Evolutionary conservation across 345 rosid species (phyloP).

Genomic region (Populus tremula): DNA sequence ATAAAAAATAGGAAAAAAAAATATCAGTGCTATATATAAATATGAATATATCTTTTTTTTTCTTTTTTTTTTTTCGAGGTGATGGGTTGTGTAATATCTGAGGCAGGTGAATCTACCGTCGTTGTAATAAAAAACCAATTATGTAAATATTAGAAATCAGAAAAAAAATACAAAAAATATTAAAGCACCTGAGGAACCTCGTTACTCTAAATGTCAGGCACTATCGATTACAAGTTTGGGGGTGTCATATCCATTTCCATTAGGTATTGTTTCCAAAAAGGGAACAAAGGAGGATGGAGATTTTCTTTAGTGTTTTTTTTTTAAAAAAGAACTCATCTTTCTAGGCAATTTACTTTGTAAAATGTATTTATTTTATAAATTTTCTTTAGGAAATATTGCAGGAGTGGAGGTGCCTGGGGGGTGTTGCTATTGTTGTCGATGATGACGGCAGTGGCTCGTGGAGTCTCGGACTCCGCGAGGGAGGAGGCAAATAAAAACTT

Average conservation of each 20-base stretch:
- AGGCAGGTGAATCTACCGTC: constrained; percentile 1
- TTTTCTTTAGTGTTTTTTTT: constrained; percentile 1
- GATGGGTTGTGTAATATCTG: neutral
- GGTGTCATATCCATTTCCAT: neutral
- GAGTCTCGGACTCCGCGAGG: constrained; percentile 52
- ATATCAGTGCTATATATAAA: neutral
- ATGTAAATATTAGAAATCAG: neutral
- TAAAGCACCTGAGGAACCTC: neutral
- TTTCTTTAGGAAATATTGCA: neutral
- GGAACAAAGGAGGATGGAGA: constrained; percentile 32
- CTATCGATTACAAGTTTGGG: neutral
- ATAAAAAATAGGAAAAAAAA: constrained; percentile 15
- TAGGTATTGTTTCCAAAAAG: constrained; percentile 21
- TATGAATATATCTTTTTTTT: constrained; percentile 14
- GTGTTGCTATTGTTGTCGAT: neutral
- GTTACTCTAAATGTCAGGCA: neutral
- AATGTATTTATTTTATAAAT: neutral
- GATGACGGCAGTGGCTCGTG: constrained; percentile 64
- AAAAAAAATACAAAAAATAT: neutral
- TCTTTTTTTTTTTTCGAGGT: neutral
- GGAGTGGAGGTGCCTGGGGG: neutral
- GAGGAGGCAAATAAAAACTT: constrained; percentile 16
- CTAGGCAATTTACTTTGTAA: constrained; percentile 15
- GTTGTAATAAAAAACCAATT: constrained; percentile 12
- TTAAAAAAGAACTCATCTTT: constrained; percentile 21